Percentiles rank a stretch among this genome's conserved stretches.
Evolutionary conservation across 352 stramenopile species (phyloP).

Genomic region (Globisporangium megalacanthum): DNA sequence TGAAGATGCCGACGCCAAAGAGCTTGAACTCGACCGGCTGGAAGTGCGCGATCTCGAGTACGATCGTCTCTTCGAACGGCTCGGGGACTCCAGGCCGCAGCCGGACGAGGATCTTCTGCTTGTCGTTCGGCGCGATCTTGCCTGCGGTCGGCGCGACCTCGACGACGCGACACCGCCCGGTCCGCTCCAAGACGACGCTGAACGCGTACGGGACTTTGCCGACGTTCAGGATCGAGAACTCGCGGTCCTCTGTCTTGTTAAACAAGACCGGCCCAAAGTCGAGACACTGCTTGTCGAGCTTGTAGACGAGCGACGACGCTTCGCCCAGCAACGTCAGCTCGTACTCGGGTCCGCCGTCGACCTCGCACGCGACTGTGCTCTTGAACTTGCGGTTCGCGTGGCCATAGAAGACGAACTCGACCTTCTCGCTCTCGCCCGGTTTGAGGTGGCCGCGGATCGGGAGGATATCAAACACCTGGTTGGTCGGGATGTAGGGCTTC

Average conservation of each 20-base stretch:
- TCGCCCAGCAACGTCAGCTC: slow-evolving; percentile 86
- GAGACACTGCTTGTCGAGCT: slow-evolving; percentile 85
- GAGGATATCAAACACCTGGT: slow-evolving; percentile 94
- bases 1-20: slow-evolving; percentile 87
- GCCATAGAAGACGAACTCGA: slow-evolving; percentile 94
- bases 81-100: slow-evolving; percentile 87
- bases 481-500: slow-evolving; percentile 87
- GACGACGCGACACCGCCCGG: slow-evolving; percentile 43
- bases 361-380: slow-evolving; percentile 86
- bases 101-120: slow-evolving; percentile 83
- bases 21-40: slow-evolving; percentile 89
- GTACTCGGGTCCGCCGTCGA: slow-evolving; percentile 93
- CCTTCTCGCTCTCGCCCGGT: slow-evolving; percentile 85
- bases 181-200: slow-evolving; percentile 37
- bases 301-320: slow-evolving; percentile 89
- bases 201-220: slow-evolving; percentile 92
- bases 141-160: slow-evolving; percentile 78
- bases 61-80: slow-evolving; percentile 80
- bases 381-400: slow-evolving; percentile 91
- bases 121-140: slow-evolving; percentile 86
- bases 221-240: slow-evolving; percentile 90
- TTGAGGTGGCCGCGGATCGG: slow-evolving; percentile 85
- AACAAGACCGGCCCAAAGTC: slow-evolving; percentile 94
- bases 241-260: slow-evolving; percentile 89
- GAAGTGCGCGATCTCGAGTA: slow-evolving; percentile 94